Evolutionary conservation across 2,329 filamentous ascomycete species (phyloP), one percentile per base, ranked within the genome.

Genomic region (Penicillium sp.): DNA sequence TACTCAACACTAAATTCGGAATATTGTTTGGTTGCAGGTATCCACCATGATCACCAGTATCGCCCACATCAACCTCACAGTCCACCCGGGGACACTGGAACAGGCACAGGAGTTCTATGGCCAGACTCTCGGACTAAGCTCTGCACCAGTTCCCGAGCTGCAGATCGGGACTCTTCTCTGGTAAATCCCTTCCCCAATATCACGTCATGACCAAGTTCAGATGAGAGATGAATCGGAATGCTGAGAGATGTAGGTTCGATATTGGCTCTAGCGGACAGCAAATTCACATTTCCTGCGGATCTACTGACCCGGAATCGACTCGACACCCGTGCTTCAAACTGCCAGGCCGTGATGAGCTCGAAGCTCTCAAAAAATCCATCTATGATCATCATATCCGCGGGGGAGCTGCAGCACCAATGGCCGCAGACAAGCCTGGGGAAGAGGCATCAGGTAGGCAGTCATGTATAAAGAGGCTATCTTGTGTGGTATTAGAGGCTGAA

Each of bases 281-380:
- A 73, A 77, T 88, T 14, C 85, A 87, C 68, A 73, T 87, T 53
- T 82, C 82, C 0, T 65, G 70, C 57, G 83, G 82, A 0, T 68
- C 75, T 1, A 80, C 80, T 35, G 76, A 81, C 26, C 66, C 73
- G 1, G 52, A 62, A 5, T 81, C 82, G 0, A 75, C 75, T 2
- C 78, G 84, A 2, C 86, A 89, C 66, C 84, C 85, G 3, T 89
- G 86, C 72, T 88, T 89, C 66, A 80, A 78, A 40, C 66, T 88
- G 2, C 78, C 72, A 1, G 81, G 77, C 13, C 72, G 68, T 1
- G 82, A 85, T 30, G 78, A 78, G n/a, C 72, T 89, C 51, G 65
- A 79, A 11, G 67, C 71, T 59, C 68, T 88, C 64, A 80, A 83
- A 66, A 67, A 75, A 60, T 75, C 74, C 52, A 78, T 88, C 16